A percentile compares a stretch with the other conserved stretches of the same genome.
Conservation (phyloP, 2,329 filamentous ascomycete species). For the Phyllosticta citrichinensis region DNA sequence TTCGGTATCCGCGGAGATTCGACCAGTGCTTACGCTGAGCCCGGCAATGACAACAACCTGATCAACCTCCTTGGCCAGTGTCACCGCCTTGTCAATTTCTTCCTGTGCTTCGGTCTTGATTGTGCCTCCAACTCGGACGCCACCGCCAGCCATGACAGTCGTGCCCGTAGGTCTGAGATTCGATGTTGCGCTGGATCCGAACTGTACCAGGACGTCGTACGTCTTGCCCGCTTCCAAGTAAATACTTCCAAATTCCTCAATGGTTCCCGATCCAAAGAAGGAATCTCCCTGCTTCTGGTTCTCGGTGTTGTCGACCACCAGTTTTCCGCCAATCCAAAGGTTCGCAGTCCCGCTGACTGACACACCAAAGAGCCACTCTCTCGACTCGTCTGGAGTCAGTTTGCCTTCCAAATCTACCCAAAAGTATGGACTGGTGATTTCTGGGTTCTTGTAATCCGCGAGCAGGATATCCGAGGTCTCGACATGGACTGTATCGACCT, state of each 20-base stretch:
- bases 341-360: slow-evolving; percentile 17
- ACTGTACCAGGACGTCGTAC: slow-evolving; percentile 24
- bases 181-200: slow-evolving; percentile 10
- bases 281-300: slow-evolving; percentile 49
- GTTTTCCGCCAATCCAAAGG: slow-evolving; percentile 26
- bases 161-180: slow-evolving; percentile 7
- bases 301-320: slow-evolving; percentile 29
- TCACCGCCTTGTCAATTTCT: slow-evolving; percentile 12
- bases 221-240: slow-evolving; percentile 47
- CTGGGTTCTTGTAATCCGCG: slow-evolving; percentile 11
- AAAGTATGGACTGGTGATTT: slow-evolving; percentile 8
- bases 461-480: slow-evolving; percentile 9
- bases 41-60: slow-evolving; percentile 56
- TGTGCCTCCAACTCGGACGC: slow-evolving; percentile 52
- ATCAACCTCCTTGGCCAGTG: slow-evolving; percentile 40
- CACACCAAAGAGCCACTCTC: slow-evolving; percentile 13
- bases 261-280: slow-evolving; percentile 54
- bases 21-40: slow-evolving; percentile 47
- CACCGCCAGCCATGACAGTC: slow-evolving; percentile 32
- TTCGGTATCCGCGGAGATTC: background rate
- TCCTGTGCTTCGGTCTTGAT: slow-evolving; percentile 42
- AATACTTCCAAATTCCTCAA: slow-evolving; percentile 49
- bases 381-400: slow-evolving; percentile 10
- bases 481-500: slow-evolving; percentile 7
- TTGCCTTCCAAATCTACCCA: slow-evolving; percentile 13